phyloP scores from a whole-genome alignment of 352 stramenopile species.

The Blastocystis hominis region DNA sequence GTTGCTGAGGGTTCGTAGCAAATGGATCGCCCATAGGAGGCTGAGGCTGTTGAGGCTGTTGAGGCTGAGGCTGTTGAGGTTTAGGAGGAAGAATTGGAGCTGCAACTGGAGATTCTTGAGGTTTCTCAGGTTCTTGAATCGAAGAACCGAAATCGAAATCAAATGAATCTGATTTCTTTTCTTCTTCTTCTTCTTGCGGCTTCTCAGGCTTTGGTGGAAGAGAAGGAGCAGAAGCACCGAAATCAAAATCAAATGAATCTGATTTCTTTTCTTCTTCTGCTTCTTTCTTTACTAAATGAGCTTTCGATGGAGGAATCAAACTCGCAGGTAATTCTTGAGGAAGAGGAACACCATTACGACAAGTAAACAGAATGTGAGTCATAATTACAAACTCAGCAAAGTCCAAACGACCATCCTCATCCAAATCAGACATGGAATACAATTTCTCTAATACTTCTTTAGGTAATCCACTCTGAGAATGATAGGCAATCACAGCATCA shows the following conservation, averaged over 20 bases:
- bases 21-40: too few species aligned
- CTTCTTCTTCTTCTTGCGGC: neutral
- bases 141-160: slow-evolving; percentile 15
- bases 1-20: too few species aligned
- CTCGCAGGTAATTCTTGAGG: too few species aligned
- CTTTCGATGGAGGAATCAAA: neutral
- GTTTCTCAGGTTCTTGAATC: neutral
- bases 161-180: neutral
- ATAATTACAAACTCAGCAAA: neutral
- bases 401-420: too few species aligned
- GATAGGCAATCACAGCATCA: too few species aligned
- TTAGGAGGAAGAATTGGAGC: too few species aligned
- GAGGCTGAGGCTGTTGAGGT: too few species aligned
- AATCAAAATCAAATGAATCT: neutral
- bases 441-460: neutral
- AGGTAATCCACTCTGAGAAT: too few species aligned
- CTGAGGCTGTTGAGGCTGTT: too few species aligned
- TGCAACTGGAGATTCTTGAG: too few species aligned
- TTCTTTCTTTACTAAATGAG: neutral
- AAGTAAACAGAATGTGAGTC: neutral
- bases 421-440: neutral
- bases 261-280: neutral
- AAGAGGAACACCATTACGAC: too few species aligned
- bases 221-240: neutral
- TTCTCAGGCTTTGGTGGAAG: too few species aligned